A percentile compares a stretch with the other conserved stretches of the same genome.
Evolutionary conservation across 768 basidiomycete species (phyloP).

Genomic region (Russula earlei): DNA sequence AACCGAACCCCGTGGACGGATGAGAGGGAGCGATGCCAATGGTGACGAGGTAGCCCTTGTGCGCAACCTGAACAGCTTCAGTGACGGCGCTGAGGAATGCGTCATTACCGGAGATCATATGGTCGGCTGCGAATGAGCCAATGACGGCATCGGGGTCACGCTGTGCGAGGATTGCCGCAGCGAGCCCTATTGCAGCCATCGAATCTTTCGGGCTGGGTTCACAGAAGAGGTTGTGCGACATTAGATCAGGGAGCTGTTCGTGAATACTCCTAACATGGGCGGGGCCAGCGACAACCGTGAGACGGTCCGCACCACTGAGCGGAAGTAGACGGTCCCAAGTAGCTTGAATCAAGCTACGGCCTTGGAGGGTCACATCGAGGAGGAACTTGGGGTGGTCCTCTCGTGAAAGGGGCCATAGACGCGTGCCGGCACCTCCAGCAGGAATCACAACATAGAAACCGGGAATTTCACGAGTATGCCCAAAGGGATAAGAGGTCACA

Average conservation of each 20-base stretch:
- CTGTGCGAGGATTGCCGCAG: too few relatives aligned
- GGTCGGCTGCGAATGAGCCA: too few relatives aligned
- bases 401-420: too few relatives aligned
- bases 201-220: constrained; percentile 89
- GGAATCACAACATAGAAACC: constrained; percentile 89
- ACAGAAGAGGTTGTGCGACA: constrained; percentile 59
- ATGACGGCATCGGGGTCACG: too few relatives aligned
- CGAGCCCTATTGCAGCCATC: constrained; percentile 83
- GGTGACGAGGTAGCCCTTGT: too few relatives aligned
- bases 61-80: too few relatives aligned
- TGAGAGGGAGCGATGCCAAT: constrained; percentile 90
- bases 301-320: constrained; percentile 57
- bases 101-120: too few relatives aligned
- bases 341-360: constrained; percentile 80
- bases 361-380: too few relatives aligned
- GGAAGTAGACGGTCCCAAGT: constrained; percentile 87
- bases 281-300: constrained; percentile 79
- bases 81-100: too few relatives aligned
- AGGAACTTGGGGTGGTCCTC: too few relatives aligned
- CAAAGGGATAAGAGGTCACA: constrained; percentile 40
- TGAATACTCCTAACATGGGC: constrained; percentile 63
- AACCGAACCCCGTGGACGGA: constrained; percentile 84
- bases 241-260: constrained; percentile 74
- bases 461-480: constrained; percentile 52
- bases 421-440: constrained; percentile 87